Conservation (phyloP, 2,329 filamentous ascomycete species). For the Beauveria medogensis region DNA sequence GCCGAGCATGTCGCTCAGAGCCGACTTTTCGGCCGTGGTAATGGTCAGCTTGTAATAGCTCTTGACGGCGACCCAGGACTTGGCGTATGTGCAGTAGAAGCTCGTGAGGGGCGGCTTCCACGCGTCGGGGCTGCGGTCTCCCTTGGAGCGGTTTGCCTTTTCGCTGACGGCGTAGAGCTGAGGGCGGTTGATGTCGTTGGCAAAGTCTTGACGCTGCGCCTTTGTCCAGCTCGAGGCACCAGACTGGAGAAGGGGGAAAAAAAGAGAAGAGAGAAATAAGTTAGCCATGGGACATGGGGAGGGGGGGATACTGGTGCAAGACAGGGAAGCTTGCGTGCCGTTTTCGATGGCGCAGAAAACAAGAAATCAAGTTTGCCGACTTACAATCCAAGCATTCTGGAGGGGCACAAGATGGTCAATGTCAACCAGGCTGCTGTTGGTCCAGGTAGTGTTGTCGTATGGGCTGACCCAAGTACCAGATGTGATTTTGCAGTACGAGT, state of each 20-base stretch:
- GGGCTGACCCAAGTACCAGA: slow-evolving; percentile 63
- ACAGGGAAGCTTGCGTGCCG: background rate
- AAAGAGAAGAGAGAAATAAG: background rate
- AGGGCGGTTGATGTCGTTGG: slow-evolving; percentile 68
- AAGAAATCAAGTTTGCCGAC: slow-evolving; percentile 16
- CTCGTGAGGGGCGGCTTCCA: slow-evolving; percentile 65
- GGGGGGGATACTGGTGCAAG: background rate
- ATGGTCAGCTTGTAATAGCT: slow-evolving; percentile 60
- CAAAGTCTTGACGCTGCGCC: slow-evolving; percentile 56
- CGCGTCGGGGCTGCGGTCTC: slow-evolving; percentile 63
- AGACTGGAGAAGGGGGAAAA: slow-evolving; percentile 35
- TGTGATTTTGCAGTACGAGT: slow-evolving; percentile 52
- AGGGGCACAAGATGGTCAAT: slow-evolving; percentile 81
- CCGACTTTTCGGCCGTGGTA: slow-evolving; percentile 63
- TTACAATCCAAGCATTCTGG: slow-evolving; percentile 69
- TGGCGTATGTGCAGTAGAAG: slow-evolving; percentile 73
- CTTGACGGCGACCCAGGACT: slow-evolving; percentile 74
- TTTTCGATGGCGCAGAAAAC: background rate
- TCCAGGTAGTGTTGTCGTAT: slow-evolving; percentile 68
- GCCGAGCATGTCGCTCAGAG: slow-evolving; percentile 55
- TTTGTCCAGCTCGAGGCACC: slow-evolving; percentile 68
- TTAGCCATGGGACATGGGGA: background rate
- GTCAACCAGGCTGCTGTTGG: slow-evolving; percentile 59
- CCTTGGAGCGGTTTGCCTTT: slow-evolving; percentile 64
- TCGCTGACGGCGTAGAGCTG: slow-evolving; percentile 76